These are phyloP conservation scores for Leucocoprinus birnbaumii DNA, from an alignment of 768 basidiomycete genomes.

Conservation along the genomic window DNA sequence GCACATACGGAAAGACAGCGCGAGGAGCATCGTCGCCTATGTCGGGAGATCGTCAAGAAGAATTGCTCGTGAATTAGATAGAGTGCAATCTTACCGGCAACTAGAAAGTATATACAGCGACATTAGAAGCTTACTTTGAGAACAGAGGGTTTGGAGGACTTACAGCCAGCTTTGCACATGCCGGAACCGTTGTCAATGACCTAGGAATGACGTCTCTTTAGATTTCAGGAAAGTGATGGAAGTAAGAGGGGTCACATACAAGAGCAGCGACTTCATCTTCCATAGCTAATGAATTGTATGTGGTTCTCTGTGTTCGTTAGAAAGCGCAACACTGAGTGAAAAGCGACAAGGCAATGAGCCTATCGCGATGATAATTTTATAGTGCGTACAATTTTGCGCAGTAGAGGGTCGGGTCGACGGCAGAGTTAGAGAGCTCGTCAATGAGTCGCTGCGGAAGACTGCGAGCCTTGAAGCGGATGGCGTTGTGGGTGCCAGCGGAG, in stretches of 20 bases:
- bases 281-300: slow-evolving; percentile 22
- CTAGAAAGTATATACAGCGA: no score
- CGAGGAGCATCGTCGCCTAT: slow-evolving; percentile 86
- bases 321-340: no score
- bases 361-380: no score
- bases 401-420: no score
- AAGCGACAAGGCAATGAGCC: no score
- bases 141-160: slow-evolving; percentile 31
- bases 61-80: slow-evolving; percentile 8
- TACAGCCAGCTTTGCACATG: slow-evolving; percentile 99
- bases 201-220: slow-evolving; percentile 29
- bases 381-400: no score
- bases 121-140: slow-evolving; percentile 15
- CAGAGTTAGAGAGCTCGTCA: not conserved
- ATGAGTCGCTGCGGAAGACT: no score
- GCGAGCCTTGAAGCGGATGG: no score
- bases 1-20: slow-evolving; percentile 90
- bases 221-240: not conserved
- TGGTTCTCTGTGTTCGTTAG: no score
- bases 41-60: slow-evolving; percentile 23
- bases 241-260: slow-evolving; percentile 45
- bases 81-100: slow-evolving; percentile 51
- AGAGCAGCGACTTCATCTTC: slow-evolving; percentile 47
- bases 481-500: no score
- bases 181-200: slow-evolving; percentile 95